Percentiles rank a stretch among this genome's conserved stretches.
These are phyloP conservation scores for Tetradesmus lagerheimii DNA, from an alignment of 139 green algal species.

Conservation along the genomic window DNA sequence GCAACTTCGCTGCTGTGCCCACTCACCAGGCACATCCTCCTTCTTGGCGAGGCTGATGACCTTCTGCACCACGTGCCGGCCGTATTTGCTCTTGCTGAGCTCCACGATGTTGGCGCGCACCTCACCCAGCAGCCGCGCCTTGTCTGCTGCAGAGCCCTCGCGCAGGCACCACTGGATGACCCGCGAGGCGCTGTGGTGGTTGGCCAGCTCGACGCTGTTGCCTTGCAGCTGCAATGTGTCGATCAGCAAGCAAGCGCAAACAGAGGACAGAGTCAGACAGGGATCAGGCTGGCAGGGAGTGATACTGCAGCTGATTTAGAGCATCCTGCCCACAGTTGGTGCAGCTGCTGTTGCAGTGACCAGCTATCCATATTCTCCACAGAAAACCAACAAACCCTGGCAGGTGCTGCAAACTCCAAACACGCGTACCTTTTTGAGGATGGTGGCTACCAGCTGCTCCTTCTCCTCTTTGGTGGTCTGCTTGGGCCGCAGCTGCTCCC, in stretches of 20 bases:
- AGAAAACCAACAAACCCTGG: no score
- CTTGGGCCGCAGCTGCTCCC: constrained; percentile 78
- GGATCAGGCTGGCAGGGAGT: no score
- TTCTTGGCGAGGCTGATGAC: constrained; percentile 79
- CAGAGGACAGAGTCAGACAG: neutral
- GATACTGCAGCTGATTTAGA: no score
- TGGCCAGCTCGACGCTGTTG: constrained; percentile 75
- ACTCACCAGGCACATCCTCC: constrained; percentile 71
- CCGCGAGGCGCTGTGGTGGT: constrained; percentile 82
- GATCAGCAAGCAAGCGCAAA: neutral
- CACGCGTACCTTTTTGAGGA: constrained; percentile 66
- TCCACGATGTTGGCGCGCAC: constrained; percentile 73
- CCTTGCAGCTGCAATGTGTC: constrained; percentile 63
- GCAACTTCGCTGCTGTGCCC: neutral
- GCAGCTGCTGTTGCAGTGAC: no score
- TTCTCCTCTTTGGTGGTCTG: constrained; percentile 59
- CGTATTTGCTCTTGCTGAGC: constrained; percentile 88
- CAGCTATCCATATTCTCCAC: no score
- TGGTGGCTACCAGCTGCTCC: constrained; percentile 62
- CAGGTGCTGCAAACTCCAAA: neutral
- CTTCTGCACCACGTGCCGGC: constrained; percentile 86
- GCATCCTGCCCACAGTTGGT: no score
- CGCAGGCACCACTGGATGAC: constrained; percentile 91
- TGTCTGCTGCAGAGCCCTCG: constrained; percentile 66
- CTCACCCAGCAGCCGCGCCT: constrained; percentile 73